These are phyloP conservation scores for Chlorella sorokiniana DNA, from an alignment of 139 green algal species.

Conservation along the genomic window DNA sequence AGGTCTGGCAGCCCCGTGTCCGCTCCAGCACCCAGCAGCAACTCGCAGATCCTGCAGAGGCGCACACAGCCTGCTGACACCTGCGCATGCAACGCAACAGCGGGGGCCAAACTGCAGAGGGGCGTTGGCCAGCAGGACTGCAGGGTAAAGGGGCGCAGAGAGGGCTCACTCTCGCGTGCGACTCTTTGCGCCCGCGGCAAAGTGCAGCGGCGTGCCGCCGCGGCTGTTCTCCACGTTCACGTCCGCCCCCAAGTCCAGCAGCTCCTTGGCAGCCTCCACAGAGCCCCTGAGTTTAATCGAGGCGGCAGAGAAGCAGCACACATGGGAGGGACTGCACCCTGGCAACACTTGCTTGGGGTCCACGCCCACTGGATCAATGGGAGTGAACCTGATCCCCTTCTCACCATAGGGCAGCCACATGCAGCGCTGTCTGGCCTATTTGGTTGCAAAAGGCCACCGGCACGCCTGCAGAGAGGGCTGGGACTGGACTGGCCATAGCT, in stretches of 20 bases:
- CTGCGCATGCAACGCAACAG: background rate
- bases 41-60: conserved; percentile 35
- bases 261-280: conserved; percentile 24
- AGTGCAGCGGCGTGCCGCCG: conserved; percentile 63
- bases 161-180: background rate
- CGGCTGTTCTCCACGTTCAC: conserved; percentile 37
- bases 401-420: conserved; percentile 52
- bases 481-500: no score
- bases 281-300: no score
- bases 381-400: no score
- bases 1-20: conserved; percentile 40
- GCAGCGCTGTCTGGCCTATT: conserved; percentile 70
- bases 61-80: background rate
- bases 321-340: background rate
- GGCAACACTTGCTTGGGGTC: background rate
- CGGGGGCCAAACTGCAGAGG: no score
- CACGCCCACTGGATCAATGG: no score
- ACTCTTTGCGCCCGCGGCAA: conserved; percentile 63
- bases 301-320: no score
- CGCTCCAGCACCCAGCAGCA: conserved; percentile 57
- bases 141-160: background rate
- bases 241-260: conserved; percentile 57
- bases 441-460: conserved; percentile 30
- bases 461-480: background rate
- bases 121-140: no score